Evolutionary conservation across 306 rosid genomes (phyloP), one percentile per base, ranked within the genome.

Genomic region (Sicyos edulis): DNA sequence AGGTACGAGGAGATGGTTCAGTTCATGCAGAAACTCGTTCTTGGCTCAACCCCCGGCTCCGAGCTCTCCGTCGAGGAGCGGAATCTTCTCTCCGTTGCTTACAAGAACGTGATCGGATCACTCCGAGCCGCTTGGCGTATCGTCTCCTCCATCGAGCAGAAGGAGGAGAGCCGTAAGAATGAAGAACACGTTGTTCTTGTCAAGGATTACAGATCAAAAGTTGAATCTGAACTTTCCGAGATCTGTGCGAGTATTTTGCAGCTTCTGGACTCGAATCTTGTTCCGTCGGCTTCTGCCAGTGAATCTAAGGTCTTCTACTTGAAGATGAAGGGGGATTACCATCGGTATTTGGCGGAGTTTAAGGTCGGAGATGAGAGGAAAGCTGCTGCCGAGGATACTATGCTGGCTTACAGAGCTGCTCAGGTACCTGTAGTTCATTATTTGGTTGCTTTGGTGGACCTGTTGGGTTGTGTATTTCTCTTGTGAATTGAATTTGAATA

Each of bases 111-210:
- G 52, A 63, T 77, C 67, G 84, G 84, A 21, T 69, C 81, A 21
- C 81, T 77, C 29, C 84, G 84, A 12, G 81, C 84, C 21, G 78
- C 84, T 16, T 81, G 84, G 84, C 74, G 81, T 6, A 81, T 81
- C 61, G 76, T 81, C 21, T 80, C 84, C 14, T 80, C 84, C 40
- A 80, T 80, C 75, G 83, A 80, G 81, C 84, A 80, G 78, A 80
- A 80, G 84, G 84, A 80, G 70, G 81, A 77, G 66, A 49, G 79
- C 22, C 79, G 84, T 37, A 80, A 77, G 45, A 81, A 81, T 64
- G 54, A 70, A 22, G 77, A 71, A 20, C 84, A 77, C 20, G 84
- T 81, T 20, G 55, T 59, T 53, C 40, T 74, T 37, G 76, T 81
- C 47, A 70, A 64, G 64, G 81, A 62, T 3, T 77, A 81, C 20